A percentile compares a stretch with the other conserved stretches of the same genome.
These are phyloP conservation scores for Manihot esculenta DNA, from an alignment of 441 rosid genomes.

Conservation along the genomic window DNA sequence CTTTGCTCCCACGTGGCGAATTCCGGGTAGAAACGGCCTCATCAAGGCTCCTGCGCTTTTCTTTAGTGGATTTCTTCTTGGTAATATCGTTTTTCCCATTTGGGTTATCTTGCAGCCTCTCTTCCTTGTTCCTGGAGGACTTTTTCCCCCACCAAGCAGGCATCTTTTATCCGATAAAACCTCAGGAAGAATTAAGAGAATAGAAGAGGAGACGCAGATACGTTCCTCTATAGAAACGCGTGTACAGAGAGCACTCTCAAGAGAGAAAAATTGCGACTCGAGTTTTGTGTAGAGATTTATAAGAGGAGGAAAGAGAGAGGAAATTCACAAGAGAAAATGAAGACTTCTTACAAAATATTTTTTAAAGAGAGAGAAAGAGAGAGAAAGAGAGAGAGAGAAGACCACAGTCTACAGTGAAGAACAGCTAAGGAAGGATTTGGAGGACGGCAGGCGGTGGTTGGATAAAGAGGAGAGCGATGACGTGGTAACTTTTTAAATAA, in stretches of 20 bases:
- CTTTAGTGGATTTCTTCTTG: conserved; percentile 27
- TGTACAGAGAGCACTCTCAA: conserved; percentile 2
- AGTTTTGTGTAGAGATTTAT: background rate
- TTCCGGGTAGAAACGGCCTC: conserved; percentile 33
- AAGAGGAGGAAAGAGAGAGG: conserved; percentile 11
- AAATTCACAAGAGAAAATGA: conserved; percentile 11
- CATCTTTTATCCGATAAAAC: conserved; percentile 35
- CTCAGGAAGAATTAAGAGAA: conserved; percentile 5
- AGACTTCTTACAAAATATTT: conserved; percentile 16
- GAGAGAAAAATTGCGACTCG: conserved; percentile 20
- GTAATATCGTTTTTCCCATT: conserved; percentile 17
- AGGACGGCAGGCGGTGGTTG: conserved; percentile 48
- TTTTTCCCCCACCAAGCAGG: conserved; percentile 80
- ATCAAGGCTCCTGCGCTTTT: conserved; percentile 34
- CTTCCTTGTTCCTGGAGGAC: conserved; percentile 56
- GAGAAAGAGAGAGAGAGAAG: conserved; percentile 23
- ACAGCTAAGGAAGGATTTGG: conserved; percentile 34
- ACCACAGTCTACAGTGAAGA: conserved; percentile 29
- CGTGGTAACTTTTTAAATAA: conserved; percentile 21
- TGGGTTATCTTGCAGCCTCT: conserved; percentile 19
- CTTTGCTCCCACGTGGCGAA: conserved; percentile 56
- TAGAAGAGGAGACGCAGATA: background rate
- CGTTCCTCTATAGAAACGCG: background rate
- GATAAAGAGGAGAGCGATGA: conserved; percentile 27
- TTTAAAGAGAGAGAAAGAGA: conserved; percentile 11